These are phyloP conservation scores for Zygosaccharomyces bisporus DNA, from an alignment of 805 yeast genomes.

Conservation along the genomic window DNA sequence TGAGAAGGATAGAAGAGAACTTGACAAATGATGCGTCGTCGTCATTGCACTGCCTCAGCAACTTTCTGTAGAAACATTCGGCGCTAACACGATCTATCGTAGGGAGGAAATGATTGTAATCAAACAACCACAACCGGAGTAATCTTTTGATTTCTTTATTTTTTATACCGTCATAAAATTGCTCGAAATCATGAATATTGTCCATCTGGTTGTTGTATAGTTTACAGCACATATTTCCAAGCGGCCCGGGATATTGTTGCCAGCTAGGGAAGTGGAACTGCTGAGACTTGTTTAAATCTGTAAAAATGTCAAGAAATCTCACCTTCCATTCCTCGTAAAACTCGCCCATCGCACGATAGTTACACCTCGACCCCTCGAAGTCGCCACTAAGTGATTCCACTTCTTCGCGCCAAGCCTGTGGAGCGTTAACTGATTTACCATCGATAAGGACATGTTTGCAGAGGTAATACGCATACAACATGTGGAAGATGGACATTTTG, in stretches of 20 bases:
- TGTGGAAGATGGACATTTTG: slow-evolving; percentile 29
- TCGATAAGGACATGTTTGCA: slow-evolving; percentile 18
- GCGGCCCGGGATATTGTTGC: slow-evolving; percentile 22
- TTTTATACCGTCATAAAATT: slow-evolving; percentile 20
- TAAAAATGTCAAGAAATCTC: slow-evolving; percentile 16
- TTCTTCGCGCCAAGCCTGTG: slow-evolving; percentile 19
- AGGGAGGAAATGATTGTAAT: slow-evolving; percentile 22
- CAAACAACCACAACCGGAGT: slow-evolving; percentile 31
- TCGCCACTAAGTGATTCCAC: slow-evolving; percentile 8
- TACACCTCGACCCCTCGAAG: background rate
- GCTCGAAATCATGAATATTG: slow-evolving; percentile 24
- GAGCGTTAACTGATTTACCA: background rate
- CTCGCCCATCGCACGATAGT: slow-evolving; percentile 7
- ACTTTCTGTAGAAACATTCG: slow-evolving; percentile 23
- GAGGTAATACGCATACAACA: slow-evolving; percentile 29
- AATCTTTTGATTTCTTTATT: slow-evolving; percentile 19
- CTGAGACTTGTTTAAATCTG: slow-evolving; percentile 19
- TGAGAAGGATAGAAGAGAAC: slow-evolving; percentile 26
- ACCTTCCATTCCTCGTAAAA: slow-evolving; percentile 29
- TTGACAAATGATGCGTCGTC: slow-evolving; percentile 22
- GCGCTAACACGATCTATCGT: slow-evolving; percentile 8
- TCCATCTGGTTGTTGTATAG: slow-evolving; percentile 24
- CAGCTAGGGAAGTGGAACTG: slow-evolving; percentile 31
- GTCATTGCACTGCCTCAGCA: slow-evolving; percentile 22
- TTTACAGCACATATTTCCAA: slow-evolving; percentile 19